phyloP scores from a whole-genome alignment of 768 basidiomycete genomes.

The Neoboletus subvelutipes region DNA sequence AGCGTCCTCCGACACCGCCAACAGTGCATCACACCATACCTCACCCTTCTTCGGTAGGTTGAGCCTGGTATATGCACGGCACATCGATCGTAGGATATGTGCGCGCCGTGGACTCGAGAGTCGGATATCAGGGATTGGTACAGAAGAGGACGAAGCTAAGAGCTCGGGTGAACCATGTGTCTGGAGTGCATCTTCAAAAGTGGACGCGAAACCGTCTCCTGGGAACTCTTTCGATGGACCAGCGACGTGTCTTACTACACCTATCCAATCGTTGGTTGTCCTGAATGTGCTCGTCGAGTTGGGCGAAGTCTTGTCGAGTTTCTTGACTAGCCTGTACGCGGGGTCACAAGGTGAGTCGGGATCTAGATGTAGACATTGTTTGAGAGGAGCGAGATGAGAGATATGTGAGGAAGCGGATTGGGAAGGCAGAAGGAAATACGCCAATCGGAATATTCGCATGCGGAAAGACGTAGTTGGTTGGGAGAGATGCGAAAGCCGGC shows the following conservation, averaged over 20 bases:
- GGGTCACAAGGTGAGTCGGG: conserved; percentile 88
- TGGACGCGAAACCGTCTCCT: conserved; percentile 52
- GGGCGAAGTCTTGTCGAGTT: conserved; percentile 71
- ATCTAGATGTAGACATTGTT: conserved; percentile 91
- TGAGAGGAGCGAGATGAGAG: conserved; percentile 69
- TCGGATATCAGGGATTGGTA: conserved; percentile 49
- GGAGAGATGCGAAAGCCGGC: conserved; percentile 76
- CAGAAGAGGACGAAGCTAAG: conserved; percentile 22
- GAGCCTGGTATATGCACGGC: conserved; percentile 72
- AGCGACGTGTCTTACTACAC: conserved; percentile 60
- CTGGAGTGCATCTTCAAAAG: conserved; percentile 66
- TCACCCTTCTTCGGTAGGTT: conserved; percentile 53
- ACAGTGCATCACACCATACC: conserved; percentile 69
- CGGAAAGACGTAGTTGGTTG: conserved; percentile 61
- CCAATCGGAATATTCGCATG: conserved; percentile 73
- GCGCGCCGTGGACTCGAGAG: conserved; percentile 59
- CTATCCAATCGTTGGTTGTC: conserved; percentile 71
- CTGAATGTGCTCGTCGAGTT: conserved; percentile 62
- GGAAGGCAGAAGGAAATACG: conserved; percentile 75
- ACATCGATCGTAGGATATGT: conserved; percentile 61
- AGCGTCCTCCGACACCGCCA: conserved; percentile 48
- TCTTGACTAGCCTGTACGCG: conserved; percentile 74
- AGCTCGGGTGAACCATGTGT: conserved; percentile 46
- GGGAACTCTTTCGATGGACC: conserved; percentile 38
- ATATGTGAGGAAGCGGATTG: conserved; percentile 39